Evolutionary conservation across 352 stramenopile genomes (phyloP), one percentile per base, ranked within the genome.

Genomic region (Thraustochytrium striatum): DNA sequence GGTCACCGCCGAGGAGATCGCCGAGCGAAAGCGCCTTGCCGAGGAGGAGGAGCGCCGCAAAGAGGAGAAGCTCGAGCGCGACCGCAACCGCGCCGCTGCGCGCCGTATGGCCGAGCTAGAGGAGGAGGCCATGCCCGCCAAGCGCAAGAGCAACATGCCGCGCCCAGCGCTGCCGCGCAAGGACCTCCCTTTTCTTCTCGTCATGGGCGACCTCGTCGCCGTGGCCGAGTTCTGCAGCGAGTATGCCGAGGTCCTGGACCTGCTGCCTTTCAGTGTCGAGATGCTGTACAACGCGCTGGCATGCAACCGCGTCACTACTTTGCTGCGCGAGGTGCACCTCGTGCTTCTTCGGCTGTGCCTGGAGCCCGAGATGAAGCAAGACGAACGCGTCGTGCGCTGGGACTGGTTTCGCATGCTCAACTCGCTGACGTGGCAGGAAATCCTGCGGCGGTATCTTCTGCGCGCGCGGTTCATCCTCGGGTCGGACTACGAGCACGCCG

Each of bases 321-420:
- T 75, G 16, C 52, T 75, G 43, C 65, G 65, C 16, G 65, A 75
- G 50, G 30, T 75, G 32, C 65, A 75, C 50, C 32, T 75, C 5
- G 41, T 61, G 21, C 61, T 75, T 43, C 65, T 75, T 38, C 41
- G 44, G 41, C 65, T 75, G 2, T 75, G 65, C 25, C 52, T 75
- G 33, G 65, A 75, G 50, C 65, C 65, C 35, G 65, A 75, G 65
- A 75, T 75, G 65, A 32, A 75, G 43, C 65, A 75, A 30, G 65
- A 75, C 32, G 65, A 75, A 43, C 41, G 44, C 30, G 65, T 75
- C 25, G 65, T 75, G 21, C 65, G 65, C 35, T 75, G 65, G 65
- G 65, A 75, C 36, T 75, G 65, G 65, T 75, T 75, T 38, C 58
- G 68, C 11, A 75, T 75, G 65, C 65, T 75, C 44, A 75, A 75